Evolutionary conservation across 208 protist genomes (phyloP).

Genomic region (Acanthamoeba castellanii): DNA sequence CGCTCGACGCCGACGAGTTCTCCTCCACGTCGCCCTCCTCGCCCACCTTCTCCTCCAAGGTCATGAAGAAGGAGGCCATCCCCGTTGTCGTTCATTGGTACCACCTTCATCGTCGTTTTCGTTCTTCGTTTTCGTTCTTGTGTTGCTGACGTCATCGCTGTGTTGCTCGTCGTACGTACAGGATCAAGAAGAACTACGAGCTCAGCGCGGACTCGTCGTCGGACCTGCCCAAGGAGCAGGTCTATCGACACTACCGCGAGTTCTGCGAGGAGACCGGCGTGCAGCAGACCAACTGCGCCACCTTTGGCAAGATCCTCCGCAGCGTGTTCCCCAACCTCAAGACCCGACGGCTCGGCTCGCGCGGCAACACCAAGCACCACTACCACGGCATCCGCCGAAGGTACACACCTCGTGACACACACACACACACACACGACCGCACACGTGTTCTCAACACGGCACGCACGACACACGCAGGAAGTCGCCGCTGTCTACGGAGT

Average conservation of each 20-base stretch:
- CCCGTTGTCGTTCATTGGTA: slow-evolving; percentile 23
- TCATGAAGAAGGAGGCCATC: slow-evolving; percentile 59
- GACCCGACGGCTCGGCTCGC: slow-evolving; percentile 78
- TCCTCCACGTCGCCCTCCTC: background rate
- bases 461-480: background rate
- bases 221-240: slow-evolving; percentile 61
- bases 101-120: too few species aligned
- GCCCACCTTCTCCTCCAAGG: slow-evolving; percentile 4
- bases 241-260: slow-evolving; percentile 54
- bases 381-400: slow-evolving; percentile 80
- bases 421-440: background rate
- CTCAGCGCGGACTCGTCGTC: background rate
- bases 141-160: too few species aligned
- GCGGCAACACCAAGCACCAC: slow-evolving; percentile 83
- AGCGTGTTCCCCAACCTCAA: slow-evolving; percentile 79
- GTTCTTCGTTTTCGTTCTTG: too few species aligned
- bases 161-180: too few species aligned
- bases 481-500: background rate
- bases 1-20: background rate
- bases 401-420: background rate
- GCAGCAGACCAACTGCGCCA: slow-evolving; percentile 78
- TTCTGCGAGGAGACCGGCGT: slow-evolving; percentile 38
- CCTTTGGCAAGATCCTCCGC: slow-evolving; percentile 81
- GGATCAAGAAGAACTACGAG: slow-evolving; percentile 51
- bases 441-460: background rate